Base-by-base conservation (phyloP, 2,329 filamentous ascomycete genomes). In the Coleophoma crateriformis region DNA sequence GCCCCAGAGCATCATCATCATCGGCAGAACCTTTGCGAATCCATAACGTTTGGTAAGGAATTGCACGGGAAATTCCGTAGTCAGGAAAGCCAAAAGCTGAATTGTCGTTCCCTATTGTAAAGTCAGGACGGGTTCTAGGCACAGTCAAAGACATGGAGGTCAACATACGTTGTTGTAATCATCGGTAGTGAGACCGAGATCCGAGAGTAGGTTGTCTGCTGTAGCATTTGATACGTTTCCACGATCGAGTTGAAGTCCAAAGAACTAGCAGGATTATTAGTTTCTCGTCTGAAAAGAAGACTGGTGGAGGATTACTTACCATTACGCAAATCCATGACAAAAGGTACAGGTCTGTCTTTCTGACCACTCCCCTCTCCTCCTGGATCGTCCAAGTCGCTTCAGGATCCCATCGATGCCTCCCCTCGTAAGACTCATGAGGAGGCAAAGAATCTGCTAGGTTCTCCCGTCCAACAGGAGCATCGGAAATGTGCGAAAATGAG, bases 191-290 rank as follows among this genome's bases (percentile, higher is more conserved):
- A 77, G 50, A 0, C 66, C 61, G 27, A 77, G 62, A 49, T 83
- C 84, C 44, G 64, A 67, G 8, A 87, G 70, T 58, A 87, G 71
- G 57, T 81, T 78, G 60, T 85, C 82, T 2, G 79, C 80, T 32
- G 81, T 67, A 3, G 81, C 82, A 56, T 83, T 82, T 48, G 71
- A 72, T 59, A 86, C 67, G 58, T 86, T 86, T 46, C 81, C 80
- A 44, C 83, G 71, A 61, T 85, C 82, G 7, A 85, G 67, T 59
- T 85, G 80, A 4, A 85, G 69, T 0, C 78, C 79, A 50, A 85
- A 83, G 65, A 85, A 85, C 46, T 54, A 13, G 12, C 20, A n/a
- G n/a, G 14, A 42, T 20, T 3, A 34, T 37, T 35, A 48, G 73
- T 74, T 11, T 77, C 68, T 74, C 8, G 63, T 66, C 3, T 54